Base-by-base conservation (phyloP, 257 asterid genomes). In the Fraxinus excelsior region DNA sequence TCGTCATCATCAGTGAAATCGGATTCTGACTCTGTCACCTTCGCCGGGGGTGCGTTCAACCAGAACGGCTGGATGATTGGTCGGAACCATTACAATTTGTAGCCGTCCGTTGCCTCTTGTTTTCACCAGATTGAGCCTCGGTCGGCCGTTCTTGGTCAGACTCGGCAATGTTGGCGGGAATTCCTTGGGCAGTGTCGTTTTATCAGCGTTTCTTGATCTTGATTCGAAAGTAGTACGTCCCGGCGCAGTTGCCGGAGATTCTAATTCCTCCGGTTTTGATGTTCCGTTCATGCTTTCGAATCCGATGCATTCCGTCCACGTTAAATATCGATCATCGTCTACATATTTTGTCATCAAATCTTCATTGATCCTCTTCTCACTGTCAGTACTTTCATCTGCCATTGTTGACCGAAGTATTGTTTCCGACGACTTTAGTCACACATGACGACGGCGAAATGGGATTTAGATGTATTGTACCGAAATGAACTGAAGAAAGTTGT, bases 131-230 rank as follows among this genome's bases (percentile, higher is more conserved):
- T 67, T 40, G 38, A n/a, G 71, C 35, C 64, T 51, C 0, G 68
- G 73, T 78, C 70, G 69, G 26, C 83, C 80, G 32, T 71, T 74
- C 71, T 7, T 8, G 11, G 44, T 29, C 83, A 78, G 67, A 53
- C 26, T 74, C 16, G 69, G 12, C 64, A 82, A 4, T 26, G 71
- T 28, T 51, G 82, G 80, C 53, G 80, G 85, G 70, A 82, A 70
- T 60, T 26, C 13, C 25, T 2, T 28, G 25, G 4, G 16, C 31
- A 35, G 19, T 10, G 2, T 1, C 19, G 35, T 65, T 1, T 42
- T 25, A 21, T 32, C 73, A 42, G 51, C 9, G 13, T 16, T 69
- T 44, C 56, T 11, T 14, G 73, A 32, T 32, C 44, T 0, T 32
- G 14, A 10, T 11, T 25, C 37, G 2, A 29, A 37, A 14, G 35